Evolutionary conservation across 257 asterid species (phyloP).

Genomic region (Solanum arcanum): DNA sequence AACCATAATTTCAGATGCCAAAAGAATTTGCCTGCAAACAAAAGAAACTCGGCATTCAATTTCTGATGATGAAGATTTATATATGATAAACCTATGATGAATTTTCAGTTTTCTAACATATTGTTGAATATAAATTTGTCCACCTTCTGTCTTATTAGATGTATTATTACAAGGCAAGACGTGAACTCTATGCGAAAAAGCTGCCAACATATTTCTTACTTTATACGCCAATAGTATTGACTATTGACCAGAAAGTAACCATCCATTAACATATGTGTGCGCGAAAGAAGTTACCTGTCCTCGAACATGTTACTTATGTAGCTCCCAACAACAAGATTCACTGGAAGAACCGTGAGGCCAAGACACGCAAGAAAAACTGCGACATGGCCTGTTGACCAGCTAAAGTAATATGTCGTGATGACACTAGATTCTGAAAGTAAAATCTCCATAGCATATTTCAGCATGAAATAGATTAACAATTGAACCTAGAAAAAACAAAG

Average conservation of each 20-base stretch:
- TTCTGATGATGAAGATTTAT: background rate
- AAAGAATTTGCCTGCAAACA: conserved; percentile 56
- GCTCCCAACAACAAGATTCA: conserved; percentile 73
- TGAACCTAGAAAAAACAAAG: conserved; percentile 60
- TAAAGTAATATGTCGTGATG: conserved; percentile 68
- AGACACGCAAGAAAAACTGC: conserved; percentile 82
- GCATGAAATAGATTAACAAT: conserved; percentile 90
- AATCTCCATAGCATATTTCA: conserved; percentile 93
- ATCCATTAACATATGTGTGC: background rate
- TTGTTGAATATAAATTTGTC: background rate
- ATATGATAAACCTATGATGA: background rate
- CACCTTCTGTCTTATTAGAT: background rate
- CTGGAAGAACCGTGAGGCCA: conserved; percentile 91
- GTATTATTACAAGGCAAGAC: background rate
- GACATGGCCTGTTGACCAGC: conserved; percentile 79
- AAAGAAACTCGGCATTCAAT: background rate
- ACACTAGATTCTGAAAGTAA: conserved; percentile 96
- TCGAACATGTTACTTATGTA: conserved; percentile 90
- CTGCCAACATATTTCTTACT: background rate
- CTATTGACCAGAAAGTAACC: background rate
- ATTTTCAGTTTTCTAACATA: background rate
- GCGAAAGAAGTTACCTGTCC: conserved; percentile 59
- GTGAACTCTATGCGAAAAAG: background rate
- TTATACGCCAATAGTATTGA: background rate
- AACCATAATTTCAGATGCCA: conserved; percentile 66